Conservation (phyloP, 352 stramenopile genomes). For the Phytophthora megakarya region DNA sequence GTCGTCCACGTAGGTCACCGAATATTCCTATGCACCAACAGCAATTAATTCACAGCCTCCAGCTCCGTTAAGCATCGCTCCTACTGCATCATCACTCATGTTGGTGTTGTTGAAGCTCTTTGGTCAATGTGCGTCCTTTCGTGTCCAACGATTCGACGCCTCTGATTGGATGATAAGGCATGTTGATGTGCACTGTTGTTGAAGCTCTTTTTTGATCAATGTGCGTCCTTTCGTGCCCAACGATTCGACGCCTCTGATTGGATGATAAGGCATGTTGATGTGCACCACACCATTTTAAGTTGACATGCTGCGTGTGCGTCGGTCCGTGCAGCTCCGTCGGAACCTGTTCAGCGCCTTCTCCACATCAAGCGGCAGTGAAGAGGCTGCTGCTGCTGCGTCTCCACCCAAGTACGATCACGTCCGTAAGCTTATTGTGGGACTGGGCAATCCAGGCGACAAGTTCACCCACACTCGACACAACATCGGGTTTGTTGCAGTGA, state of each 20-base stretch:
- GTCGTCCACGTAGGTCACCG: conserved; percentile 88
- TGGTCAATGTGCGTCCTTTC: conserved; percentile 28
- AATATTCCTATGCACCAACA: conserved; percentile 55
- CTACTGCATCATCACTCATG: conserved; percentile 64
- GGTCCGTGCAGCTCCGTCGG: background rate
- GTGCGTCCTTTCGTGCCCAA: conserved; percentile 25
- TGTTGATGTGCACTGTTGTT: background rate
- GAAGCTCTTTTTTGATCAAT: background rate
- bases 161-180: background rate
- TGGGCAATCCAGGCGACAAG: conserved; percentile 86
- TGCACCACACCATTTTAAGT: too few species aligned
- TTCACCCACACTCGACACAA: conserved; percentile 87
- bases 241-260: background rate
- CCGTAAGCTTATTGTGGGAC: conserved; percentile 82
- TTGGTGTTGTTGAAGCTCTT: background rate
- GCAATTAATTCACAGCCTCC: too few species aligned
- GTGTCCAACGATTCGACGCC: background rate
- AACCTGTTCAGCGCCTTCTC: conserved; percentile 27
- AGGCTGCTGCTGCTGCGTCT: background rate
- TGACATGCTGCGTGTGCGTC: conserved; percentile 24
- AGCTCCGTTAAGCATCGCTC: too few species aligned
- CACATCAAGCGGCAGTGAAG: background rate
- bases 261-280: background rate
- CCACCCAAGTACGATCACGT: conserved; percentile 65
- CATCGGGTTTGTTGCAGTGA: conserved; percentile 67